Conservation (phyloP, 257 asterid genomes). For the Nemophila menziesii region DNA sequence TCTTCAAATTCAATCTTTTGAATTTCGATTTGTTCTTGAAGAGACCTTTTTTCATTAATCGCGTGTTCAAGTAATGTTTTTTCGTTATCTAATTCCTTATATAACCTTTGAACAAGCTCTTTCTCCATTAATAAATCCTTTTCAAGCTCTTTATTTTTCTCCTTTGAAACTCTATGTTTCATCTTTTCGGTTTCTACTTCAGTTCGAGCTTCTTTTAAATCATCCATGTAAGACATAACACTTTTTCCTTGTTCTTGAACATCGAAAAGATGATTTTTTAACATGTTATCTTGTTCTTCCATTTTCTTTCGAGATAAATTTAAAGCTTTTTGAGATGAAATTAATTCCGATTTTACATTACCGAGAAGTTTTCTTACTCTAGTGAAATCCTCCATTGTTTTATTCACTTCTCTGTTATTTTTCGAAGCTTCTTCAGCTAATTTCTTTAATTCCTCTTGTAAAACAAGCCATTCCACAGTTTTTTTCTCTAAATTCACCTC, state of each 20-base stretch:
- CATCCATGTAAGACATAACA: constrained; percentile 37
- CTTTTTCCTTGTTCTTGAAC: constrained; percentile 51
- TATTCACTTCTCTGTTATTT: constrained; percentile 40
- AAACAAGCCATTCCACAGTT: constrained; percentile 65
- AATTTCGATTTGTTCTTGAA: constrained; percentile 36
- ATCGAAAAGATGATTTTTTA: constrained; percentile 43
- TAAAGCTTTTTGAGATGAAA: constrained; percentile 59
- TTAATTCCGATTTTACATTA: constrained; percentile 56
- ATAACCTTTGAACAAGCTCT: constrained; percentile 41
- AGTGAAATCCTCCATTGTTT: constrained; percentile 45
- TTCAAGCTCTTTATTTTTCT: constrained; percentile 54
- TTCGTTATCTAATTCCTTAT: constrained; percentile 38
- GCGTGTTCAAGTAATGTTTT: constrained; percentile 41
- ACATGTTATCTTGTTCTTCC: constrained; percentile 46
- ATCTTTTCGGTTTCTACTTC: constrained; percentile 65
- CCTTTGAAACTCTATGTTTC: constrained; percentile 49
- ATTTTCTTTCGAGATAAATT: constrained; percentile 39
- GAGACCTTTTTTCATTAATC: constrained; percentile 27
- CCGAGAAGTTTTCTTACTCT: constrained; percentile 61
- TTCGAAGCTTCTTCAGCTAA: constrained; percentile 45
- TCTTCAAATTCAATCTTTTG: constrained; percentile 42
- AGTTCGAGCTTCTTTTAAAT: constrained; percentile 51
- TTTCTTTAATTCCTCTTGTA: constrained; percentile 53
- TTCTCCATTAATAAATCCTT: constrained; percentile 53
- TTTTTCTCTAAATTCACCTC: constrained; percentile 63